These are phyloP conservation scores for Elsinoe fawcettii DNA, from an alignment of 2,329 filamentous ascomycete species.

Conservation along the genomic window DNA sequence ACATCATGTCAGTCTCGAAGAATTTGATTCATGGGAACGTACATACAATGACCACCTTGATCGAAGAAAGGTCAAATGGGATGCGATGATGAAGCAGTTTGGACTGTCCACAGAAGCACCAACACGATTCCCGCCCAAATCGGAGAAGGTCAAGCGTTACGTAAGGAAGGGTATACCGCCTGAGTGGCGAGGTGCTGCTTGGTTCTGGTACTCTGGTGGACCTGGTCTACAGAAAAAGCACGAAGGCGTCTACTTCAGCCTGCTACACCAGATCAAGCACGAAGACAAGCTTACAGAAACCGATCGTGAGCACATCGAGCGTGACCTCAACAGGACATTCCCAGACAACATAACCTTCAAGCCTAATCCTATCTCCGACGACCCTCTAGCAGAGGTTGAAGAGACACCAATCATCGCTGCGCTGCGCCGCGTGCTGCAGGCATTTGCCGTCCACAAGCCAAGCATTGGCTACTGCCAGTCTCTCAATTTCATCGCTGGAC, in stretches of 20 bases:
- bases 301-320: slow-evolving; percentile 84
- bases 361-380: slow-evolving; percentile 41
- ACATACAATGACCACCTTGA: slow-evolving; percentile 68
- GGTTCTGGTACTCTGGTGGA: slow-evolving; percentile 93
- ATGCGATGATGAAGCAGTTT: slow-evolving; percentile 42
- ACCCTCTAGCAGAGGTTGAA: slow-evolving; percentile 27
- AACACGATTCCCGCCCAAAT: slow-evolving; percentile 69
- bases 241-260: slow-evolving; percentile 64
- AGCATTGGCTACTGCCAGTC: slow-evolving; percentile 92
- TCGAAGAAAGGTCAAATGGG: slow-evolving; percentile 75
- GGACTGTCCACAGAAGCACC: slow-evolving; percentile 56
- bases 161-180: slow-evolving; percentile 89
- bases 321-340: slow-evolving; percentile 87
- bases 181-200: slow-evolving; percentile 88
- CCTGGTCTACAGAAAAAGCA: slow-evolving; percentile 70
- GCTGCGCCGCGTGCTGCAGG: slow-evolving; percentile 75
- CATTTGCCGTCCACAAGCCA: slow-evolving; percentile 85
- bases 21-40: slow-evolving; percentile 62
- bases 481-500: slow-evolving; percentile 85
- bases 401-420: slow-evolving; percentile 76
- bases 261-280: slow-evolving; percentile 59
- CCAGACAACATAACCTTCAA: slow-evolving; percentile 91
- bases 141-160: slow-evolving; percentile 79
- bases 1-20: slow-evolving; percentile 62
- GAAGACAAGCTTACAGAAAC: slow-evolving; percentile 53